Conservation (phyloP, 768 basidiomycete species). For the Suillus paluster region DNA sequence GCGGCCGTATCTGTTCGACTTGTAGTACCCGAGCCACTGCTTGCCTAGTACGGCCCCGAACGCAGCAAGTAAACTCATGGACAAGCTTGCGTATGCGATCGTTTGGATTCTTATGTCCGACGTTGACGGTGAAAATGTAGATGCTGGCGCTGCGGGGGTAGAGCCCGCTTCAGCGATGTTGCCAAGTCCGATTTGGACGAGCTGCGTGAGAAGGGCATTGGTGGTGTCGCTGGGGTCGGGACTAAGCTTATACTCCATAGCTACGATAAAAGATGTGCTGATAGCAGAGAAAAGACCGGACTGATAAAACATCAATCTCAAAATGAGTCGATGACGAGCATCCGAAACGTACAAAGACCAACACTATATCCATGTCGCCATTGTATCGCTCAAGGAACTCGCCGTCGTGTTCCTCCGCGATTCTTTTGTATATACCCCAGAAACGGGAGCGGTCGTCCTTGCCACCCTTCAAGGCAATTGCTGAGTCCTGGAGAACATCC, state of each 20-base stretch:
- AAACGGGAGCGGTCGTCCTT: slow-evolving; percentile 8
- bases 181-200: slow-evolving; percentile 11
- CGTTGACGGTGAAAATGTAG: not conserved
- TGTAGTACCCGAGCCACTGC: slow-evolving; percentile 17
- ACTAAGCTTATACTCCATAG: slow-evolving; percentile 12
- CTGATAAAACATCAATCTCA: not conserved
- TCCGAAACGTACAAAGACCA: slow-evolving; percentile 22
- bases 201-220: slow-evolving; percentile 11
- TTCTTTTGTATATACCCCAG: slow-evolving; percentile 17
- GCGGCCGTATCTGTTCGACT: not conserved
- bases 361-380: slow-evolving; percentile 22
- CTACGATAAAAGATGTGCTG: slow-evolving; percentile 14
- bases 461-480: not conserved
- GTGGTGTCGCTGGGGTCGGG: slow-evolving; percentile 16
- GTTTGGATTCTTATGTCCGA: not conserved
- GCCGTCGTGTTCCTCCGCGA: slow-evolving; percentile 20
- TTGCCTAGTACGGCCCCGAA: slow-evolving; percentile 19
- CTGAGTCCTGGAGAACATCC: not conserved
- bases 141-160: not conserved
- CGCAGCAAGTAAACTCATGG: slow-evolving; percentile 16
- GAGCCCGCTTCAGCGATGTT: slow-evolving; percentile 9
- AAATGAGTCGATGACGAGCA: not conserved
- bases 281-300: slow-evolving; percentile 20
- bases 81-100: slow-evolving; percentile 16
- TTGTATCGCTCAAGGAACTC: slow-evolving; percentile 20